Percentiles rank a stretch among this genome's conserved stretches.
These are phyloP conservation scores for Candida sp. DNA, from an alignment of 1,139 yeast genomes.

Conservation along the genomic window DNA sequence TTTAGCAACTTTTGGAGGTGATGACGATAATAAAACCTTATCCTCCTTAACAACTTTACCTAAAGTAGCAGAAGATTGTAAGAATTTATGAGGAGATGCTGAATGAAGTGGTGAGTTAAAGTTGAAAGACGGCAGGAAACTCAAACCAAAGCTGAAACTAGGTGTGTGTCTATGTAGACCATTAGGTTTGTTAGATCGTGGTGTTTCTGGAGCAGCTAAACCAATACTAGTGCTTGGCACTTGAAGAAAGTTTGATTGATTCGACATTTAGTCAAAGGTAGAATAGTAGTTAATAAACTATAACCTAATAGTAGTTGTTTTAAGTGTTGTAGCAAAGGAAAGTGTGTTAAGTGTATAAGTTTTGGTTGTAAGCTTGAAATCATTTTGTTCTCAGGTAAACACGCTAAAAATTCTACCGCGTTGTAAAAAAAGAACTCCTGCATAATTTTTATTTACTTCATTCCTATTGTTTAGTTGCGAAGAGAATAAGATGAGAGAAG, in stretches of 20 bases:
- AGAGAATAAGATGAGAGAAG: no score
- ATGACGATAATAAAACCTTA: constrained; percentile 10
- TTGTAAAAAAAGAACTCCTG: background rate
- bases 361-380: no score
- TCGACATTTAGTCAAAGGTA: background rate
- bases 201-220: constrained; percentile 26
- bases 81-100: constrained; percentile 37
- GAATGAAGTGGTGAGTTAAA: constrained; percentile 35
- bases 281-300: background rate
- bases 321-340: no score
- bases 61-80: constrained; percentile 21
- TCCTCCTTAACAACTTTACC: constrained; percentile 10
- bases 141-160: constrained; percentile 38
- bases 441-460: no score
- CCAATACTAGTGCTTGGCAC: constrained; percentile 3
- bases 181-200: constrained; percentile 14
- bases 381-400: no score
- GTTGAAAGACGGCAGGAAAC: constrained; percentile 44
- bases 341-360: no score
- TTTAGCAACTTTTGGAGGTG: constrained; percentile 20
- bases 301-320: no score
- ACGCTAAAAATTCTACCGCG: background rate
- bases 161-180: constrained; percentile 21
- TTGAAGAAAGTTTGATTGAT: constrained; percentile 6
- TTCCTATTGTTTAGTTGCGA: no score